Evolutionary conservation across 1,284 basidiomycete genomes (phyloP), one percentile per base, ranked within the genome.

Genomic region (Porogramme epimiltina): DNA sequence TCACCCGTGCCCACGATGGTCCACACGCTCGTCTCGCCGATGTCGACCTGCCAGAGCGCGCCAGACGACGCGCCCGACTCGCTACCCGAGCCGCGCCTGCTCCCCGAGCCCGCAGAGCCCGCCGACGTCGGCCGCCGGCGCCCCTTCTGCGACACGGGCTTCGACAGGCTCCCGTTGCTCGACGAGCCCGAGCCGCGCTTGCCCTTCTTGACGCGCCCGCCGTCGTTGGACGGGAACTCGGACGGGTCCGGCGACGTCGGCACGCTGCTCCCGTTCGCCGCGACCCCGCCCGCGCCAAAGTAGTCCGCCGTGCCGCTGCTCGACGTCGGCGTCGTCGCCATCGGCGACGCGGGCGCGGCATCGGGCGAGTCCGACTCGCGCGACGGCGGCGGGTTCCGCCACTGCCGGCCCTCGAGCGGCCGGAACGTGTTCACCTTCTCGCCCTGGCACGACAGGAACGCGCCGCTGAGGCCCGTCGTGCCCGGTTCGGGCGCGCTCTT

Each of bases 11-110:
- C 91, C 55, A 94, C 91, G 60, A 95, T 93, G 15, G 92, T 94
- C 93, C 93, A 95, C 34, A 95, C 88, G 66, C 91, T 91, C 36
- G 90, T 91, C 72, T 94, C 91, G 53, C 89, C 89, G 54, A 92
- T 90, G 68, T 92, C 89, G 50, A 92, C 88, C 64, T 89, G 86
- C 90, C 91, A 93, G 22, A 91, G 76, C 16, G 90, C 88, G 48
- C 90, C 90, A 3, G 88, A 90, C 39, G 83, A 82, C 43, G 82
- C 83, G 37, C 81, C 79, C 38, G 79, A 68, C 52, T 90, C 87
- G 60, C 83, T 82, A 26, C 79, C 74, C 23, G 82, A 80, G 25
- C 84, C 82, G 47, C 85, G 79, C 34, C 87, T 75, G 44, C 77
- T 75, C 34, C 57, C 49, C 42, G 84, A 86, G 39, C 82, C 79